Conservation (phyloP, 164 flowering plant genomes). For the Aristolochia fimbriata region DNA sequence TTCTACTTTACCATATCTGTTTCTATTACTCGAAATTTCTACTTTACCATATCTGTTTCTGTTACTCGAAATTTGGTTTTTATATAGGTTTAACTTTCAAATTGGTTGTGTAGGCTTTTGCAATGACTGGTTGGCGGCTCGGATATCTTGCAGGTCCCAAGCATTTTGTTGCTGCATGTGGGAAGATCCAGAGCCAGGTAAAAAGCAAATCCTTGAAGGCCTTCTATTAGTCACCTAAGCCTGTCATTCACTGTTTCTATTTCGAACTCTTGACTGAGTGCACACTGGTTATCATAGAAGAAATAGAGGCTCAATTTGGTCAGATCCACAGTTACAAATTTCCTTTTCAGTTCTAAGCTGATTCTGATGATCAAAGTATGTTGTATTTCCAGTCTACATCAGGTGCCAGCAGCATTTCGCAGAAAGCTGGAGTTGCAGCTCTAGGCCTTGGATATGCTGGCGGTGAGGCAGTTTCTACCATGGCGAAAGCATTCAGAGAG, state of each 20-base stretch:
- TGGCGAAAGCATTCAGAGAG: slow-evolving; percentile 86
- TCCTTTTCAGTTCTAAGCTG: too few relatives aligned
- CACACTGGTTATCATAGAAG: too few relatives aligned
- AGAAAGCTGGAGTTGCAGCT: slow-evolving; percentile 94
- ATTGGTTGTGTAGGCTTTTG: slow-evolving; percentile 55
- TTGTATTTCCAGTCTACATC: slow-evolving; percentile 59
- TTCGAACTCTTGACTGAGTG: too few relatives aligned
- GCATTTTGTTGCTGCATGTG: slow-evolving; percentile 80
- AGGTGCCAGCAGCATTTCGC: slow-evolving; percentile 93
- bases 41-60: too few relatives aligned
- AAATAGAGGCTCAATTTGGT: too few relatives aligned
- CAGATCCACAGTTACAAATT: too few relatives aligned
- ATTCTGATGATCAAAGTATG: neutral
- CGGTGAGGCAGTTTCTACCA: slow-evolving; percentile 68
- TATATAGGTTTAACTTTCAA: too few relatives aligned
- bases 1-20: too few relatives aligned
- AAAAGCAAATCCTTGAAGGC: neutral
- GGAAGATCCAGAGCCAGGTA: slow-evolving; percentile 95
- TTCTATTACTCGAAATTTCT: too few relatives aligned
- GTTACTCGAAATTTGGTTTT: too few relatives aligned
- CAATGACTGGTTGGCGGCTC: slow-evolving; percentile 99
- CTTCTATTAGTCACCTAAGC: too few relatives aligned
- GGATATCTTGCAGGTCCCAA: slow-evolving; percentile 96
- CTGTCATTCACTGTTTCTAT: too few relatives aligned
- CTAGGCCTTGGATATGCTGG: slow-evolving; percentile 87